Base-by-base conservation (phyloP, 192 early-diverging fungal genomes). In the Podochytrium sp. region DNA sequence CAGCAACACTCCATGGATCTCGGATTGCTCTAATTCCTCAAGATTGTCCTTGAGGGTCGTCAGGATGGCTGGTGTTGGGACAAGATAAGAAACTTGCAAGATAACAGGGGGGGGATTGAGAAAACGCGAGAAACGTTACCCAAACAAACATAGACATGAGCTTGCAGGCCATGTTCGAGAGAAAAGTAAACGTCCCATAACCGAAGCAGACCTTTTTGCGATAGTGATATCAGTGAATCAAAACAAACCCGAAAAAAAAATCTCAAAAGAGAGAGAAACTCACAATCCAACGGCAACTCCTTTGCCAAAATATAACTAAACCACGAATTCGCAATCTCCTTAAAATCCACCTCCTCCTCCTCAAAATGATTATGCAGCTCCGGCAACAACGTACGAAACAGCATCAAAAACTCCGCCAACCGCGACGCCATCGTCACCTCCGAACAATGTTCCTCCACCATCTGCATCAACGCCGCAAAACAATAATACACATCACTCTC, bases 111-210 rank as follows among this genome's bases (percentile, higher is more conserved):
- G 47, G 53, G 34, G 16, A 39, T 49, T 12, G 70, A 63, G 35
- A 34, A 49, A 50, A 68, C 3, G 32, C 10, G 32, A 50, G 41
- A 39, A 53, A 25, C 12, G 42, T 66, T 78, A 89, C 88, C 80
- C 66, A 95, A 76, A 61, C 93, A 95, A 23, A 97, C 89, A 74
- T 89, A 97, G 7, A 93, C 89, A 68, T 97, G 94, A 39, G 96
- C 80, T 2, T 89, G 87, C 18, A 95, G 80, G 65, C 90, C 91
- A 71, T 93, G 87, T 18, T 86, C 77, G 29, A 85, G 81, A 10
- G 93, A 80, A 82, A 97, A 96, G 74, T 97, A 97, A 0, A 91
- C 87, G 78, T 97, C 95, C 94, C 94, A 97, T 56, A 97, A 84
- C 27, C 89, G 80, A 65, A 97, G 78, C 30, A 93, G 76, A 76